These are phyloP conservation scores for Psilocybe sp. DNA, from an alignment of 768 basidiomycete genomes.

Conservation along the genomic window DNA sequence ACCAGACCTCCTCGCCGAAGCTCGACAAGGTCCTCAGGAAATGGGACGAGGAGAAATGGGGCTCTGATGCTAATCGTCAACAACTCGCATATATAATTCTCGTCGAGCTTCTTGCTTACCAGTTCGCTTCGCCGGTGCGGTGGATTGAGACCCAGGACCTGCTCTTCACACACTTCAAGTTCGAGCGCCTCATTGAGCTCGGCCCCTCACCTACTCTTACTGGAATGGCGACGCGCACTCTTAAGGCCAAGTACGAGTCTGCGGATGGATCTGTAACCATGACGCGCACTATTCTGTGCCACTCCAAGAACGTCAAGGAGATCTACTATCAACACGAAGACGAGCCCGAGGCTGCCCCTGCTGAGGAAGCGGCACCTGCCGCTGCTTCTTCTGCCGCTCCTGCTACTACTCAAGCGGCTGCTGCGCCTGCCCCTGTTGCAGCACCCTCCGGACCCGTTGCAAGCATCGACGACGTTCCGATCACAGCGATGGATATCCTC, in stretches of 20 bases:
- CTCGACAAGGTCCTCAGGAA: constrained; percentile 92
- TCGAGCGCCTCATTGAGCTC: constrained; percentile 93
- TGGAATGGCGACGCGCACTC: constrained; percentile 88
- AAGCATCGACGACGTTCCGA: constrained; percentile 83
- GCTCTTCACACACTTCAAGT: constrained; percentile 80
- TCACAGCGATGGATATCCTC: constrained; percentile 89
- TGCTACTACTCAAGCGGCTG: constrained; percentile 35
- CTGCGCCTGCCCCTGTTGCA: constrained; percentile 39
- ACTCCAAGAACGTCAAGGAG: constrained; percentile 93
- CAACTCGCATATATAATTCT: constrained; percentile 94
- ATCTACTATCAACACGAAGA: constrained; percentile 99
- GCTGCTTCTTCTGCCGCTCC: constrained; percentile 32
- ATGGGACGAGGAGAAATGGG: constrained; percentile 95
- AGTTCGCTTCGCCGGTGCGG: constrained; percentile 96
- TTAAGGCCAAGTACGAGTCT: constrained; percentile 91
- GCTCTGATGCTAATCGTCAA: constrained; percentile 74
- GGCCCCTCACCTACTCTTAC: constrained; percentile 96
- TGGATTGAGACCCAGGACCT: constrained; percentile 99
- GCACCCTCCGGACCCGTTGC: constrained; percentile 62
- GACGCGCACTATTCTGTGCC: constrained; percentile 81
- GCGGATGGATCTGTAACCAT: constrained; percentile 83
- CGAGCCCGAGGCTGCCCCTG: constrained; percentile 50
- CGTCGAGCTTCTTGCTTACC: constrained; percentile 95
- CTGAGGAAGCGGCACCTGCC: constrained; percentile 33
- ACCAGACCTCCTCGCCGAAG: constrained; percentile 93